Base-by-base conservation (phyloP, 1,139 yeast genomes). In the Wickerhamomyces sp. region DNA sequence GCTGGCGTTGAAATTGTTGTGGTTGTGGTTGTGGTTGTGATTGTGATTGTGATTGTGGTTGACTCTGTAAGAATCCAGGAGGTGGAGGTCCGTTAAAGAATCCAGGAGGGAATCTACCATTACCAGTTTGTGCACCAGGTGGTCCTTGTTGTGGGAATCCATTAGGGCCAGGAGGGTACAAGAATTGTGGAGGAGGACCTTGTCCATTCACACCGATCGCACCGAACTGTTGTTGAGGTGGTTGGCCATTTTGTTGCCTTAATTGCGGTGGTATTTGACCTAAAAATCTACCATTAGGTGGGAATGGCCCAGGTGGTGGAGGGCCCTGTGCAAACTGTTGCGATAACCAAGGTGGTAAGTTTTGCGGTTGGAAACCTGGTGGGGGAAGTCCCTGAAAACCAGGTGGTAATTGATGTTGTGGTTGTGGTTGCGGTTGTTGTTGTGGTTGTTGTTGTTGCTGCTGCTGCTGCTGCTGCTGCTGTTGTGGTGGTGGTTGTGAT, bases 81-180 rank as follows among this genome's bases (percentile, higher is more conserved):
- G 42, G 53, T 14, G 52, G 54, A 18, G 51, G 49, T n/a, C 41
- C 49, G 28, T 37, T 44, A 22, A 41, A 45, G 30, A 50, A 49
- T 0, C 51, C 49, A 3, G 57, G 55, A 33, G 55, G 54, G 14
- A 47, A 47, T 35, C 50, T 45, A 16, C 39, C 40, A 22, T 42
- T 45, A 22, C 42, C 47, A 29, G 43, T 41, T 30, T 35, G 37
- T 18, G 25, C 31, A 19, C 45, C 46, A 26, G 40, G 51, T 10
- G 46, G 42, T 28, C 49, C 36, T 28, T 42, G 49, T 18, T 42
- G 51, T 15, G 50, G 50, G 35, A 41, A 42, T 6, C 39, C 41
- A 5, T 28, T 27, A 9, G 25, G 32, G n/a, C 41, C 42, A n/a
- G n/a, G n/a, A n/a, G n/a, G n/a, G n/a, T n/a, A n/a, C n/a, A n/a